Base-by-base conservation (phyloP, 148 eudicot species). In the Gaultheria prostrata region DNA sequence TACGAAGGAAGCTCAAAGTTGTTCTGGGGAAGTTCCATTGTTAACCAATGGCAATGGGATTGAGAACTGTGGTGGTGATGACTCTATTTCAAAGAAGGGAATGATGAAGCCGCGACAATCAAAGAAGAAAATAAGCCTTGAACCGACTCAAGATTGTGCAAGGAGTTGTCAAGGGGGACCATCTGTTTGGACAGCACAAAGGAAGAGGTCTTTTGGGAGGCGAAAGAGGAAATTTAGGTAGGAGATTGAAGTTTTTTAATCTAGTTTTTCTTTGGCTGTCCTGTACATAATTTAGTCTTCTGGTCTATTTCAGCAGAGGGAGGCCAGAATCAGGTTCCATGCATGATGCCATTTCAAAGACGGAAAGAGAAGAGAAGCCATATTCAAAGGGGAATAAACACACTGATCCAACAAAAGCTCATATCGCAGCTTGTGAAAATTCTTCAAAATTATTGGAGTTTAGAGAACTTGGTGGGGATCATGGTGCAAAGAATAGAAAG, bases 221-320 rank as follows among this genome's bases (percentile, higher is more conserved):
- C 77, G 32, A 8, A 88, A 82, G 26, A 82, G 56, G 63, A 85
- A 69, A 56, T 80, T 65, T 50, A 76, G 86, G 89, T 85, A 83
- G 82, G 82, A 35, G 39, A 8, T 71, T 48, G 3, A 8, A 33
- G 33, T 53, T 30, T 26, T 50, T 69, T 5, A n/a, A 32, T 70
- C 32, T 20, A 8, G 43, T 77, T 11, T 72, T 17, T 33, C 76
- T 72, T 4, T n/a, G 6, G 15, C 15, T 12, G 56, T 83, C 48
- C 45, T 76, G 49, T 65, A 77, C 24, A 18, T 70, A 10, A 24
- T 18, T 1, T 78, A 8, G 13, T 72, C 61, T 43, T 74, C 28
- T 75, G n/a, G 54, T 61, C 26, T 79, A 20, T 6, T 49, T 73
- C 33, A 56, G 26, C 83, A 43, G 83, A 15, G 70, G 51, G 79